Percentiles rank a stretch among this genome's conserved stretches.
Evolutionary conservation across 805 yeast species (phyloP).

Genomic region (Saccharomycopsis sp.): DNA sequence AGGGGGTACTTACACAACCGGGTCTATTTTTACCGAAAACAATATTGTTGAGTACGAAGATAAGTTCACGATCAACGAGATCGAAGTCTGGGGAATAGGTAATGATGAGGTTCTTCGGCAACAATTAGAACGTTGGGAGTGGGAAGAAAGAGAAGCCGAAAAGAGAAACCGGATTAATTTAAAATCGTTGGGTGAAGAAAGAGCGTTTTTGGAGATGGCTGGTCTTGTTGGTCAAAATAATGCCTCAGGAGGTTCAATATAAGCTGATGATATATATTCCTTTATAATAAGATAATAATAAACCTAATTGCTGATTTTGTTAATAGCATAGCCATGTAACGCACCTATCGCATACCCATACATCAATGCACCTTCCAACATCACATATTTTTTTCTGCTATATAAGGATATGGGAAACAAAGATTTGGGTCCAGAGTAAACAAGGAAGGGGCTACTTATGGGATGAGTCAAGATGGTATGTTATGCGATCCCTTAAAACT

Average conservation of each 20-base stretch:
- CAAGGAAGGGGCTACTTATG: too few relatives aligned
- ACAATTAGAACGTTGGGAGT: conserved; percentile 75
- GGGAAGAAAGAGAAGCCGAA: conserved; percentile 85
- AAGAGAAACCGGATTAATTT: conserved; percentile 68
- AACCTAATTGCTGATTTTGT: too few relatives aligned
- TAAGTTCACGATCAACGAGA: conserved; percentile 59
- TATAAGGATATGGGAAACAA: too few relatives aligned
- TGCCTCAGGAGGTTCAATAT: conserved; percentile 45
- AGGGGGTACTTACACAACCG: conserved; percentile 38
- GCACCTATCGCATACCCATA: neutral
- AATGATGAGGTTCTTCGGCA: conserved; percentile 68
- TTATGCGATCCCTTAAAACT: too few relatives aligned
- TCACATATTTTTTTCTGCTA: too few relatives aligned
- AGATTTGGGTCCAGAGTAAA: too few relatives aligned
- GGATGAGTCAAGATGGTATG: too few relatives aligned
- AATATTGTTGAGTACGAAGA: conserved; percentile 45
- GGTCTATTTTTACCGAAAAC: conserved; percentile 22
- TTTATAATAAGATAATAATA: too few relatives aligned
- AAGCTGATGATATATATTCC: too few relatives aligned
- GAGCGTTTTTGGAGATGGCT: conserved; percentile 62
- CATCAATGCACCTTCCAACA: neutral
- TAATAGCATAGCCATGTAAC: too few relatives aligned
- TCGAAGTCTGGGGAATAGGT: conserved; percentile 94
- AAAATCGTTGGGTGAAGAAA: conserved; percentile 65
- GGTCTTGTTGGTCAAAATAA: conserved; percentile 43